Base-by-base conservation (phyloP, 768 basidiomycete genomes). In the Lactarius evosmus region DNA sequence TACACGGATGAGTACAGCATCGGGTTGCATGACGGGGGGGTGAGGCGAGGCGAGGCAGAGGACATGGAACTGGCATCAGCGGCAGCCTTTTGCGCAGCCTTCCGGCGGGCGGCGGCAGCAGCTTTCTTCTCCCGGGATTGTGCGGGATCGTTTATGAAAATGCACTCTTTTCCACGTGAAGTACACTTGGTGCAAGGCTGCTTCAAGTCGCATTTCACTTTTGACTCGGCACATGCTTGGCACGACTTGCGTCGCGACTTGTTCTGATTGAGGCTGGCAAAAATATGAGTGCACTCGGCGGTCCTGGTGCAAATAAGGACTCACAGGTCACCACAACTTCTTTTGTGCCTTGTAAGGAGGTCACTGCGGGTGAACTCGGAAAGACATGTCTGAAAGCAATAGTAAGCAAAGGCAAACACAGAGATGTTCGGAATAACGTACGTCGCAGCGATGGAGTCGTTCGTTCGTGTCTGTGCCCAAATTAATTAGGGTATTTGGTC, bases 331-430 rank as follows among this genome's bases (percentile, higher is more conserved):
- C 84, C 84, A 61, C 85, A 87, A 53, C 82, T 85, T 65, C 84
- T 79, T 73, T 85, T 85, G 72, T 87, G 86, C 69, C 85, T 78
- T 30, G 85, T 85, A 57, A 87, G 77, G 40, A 87, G 72, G 71
- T 87, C 85, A 56, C 85, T 86, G 66, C 86, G 79, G 32, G 85
- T 87, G 64, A 87, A 87, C 70, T 86, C 82, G n/a, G 85, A 81
- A 44, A 79, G 76, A 72, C 85, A 87, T 17, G 79, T 79, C 85
- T 87, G 69, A 17, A 52, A 66, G 67, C 25, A 62, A 58, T 54
- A 55, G 11, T 57, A 22, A 49, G 57, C 49, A 17, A 50, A 12
- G 17, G 29, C 25, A 8, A 22, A 12, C n/a, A 30, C 17, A 22
- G 16, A 33, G 30, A n/a, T 16, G 16, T 54, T 27, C 16, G 27